Conservation (phyloP, 108 stramenopile genomes). For the Fragilaria crotonensis region DNA sequence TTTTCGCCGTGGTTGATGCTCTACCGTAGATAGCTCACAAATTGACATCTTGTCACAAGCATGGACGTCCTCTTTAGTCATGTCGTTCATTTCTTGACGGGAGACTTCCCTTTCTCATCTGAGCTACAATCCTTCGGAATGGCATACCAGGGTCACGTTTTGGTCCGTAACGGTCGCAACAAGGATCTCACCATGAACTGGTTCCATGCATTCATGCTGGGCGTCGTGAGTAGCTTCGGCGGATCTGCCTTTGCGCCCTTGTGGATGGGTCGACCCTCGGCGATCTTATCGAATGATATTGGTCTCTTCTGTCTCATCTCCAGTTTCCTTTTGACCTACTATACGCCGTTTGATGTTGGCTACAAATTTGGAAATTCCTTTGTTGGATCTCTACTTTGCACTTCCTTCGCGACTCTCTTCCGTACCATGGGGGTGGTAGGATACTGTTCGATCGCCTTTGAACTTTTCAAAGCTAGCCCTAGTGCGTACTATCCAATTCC, state of each 20-base stretch:
- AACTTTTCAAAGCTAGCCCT: conserved; percentile 48
- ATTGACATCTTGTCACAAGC: too few relatives aligned
- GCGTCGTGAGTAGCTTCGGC: conserved; percentile 52
- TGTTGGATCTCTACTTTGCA: conserved; percentile 32
- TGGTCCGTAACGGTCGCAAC: conserved; percentile 62
- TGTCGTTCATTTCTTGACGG: conserved; percentile 37
- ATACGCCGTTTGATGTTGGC: conserved; percentile 54
- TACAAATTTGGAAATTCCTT: conserved; percentile 45
- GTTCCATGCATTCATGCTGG: conserved; percentile 75
- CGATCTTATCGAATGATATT: conserved; percentile 68
- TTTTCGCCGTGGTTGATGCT: too few relatives aligned
- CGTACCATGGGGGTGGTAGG: conserved; percentile 47
- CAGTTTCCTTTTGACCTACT: conserved; percentile 56
- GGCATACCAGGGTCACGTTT: conserved; percentile 69
- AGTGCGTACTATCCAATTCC: conserved; percentile 69
- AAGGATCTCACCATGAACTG: conserved; percentile 49
- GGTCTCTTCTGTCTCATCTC: conserved; percentile 45
- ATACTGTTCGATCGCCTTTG: conserved; percentile 41
- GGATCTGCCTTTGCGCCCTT: conserved; percentile 61
- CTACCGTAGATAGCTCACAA: too few relatives aligned
- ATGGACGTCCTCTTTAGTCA: too few relatives aligned
- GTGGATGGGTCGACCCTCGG: conserved; percentile 80
- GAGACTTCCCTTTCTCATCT: conserved; percentile 36
- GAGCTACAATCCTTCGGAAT: conserved; percentile 47
- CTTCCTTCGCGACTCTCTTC: conserved; percentile 56